Base-by-base conservation (phyloP, 2,329 filamentous ascomycete genomes). In the Botrytis byssoidea region DNA sequence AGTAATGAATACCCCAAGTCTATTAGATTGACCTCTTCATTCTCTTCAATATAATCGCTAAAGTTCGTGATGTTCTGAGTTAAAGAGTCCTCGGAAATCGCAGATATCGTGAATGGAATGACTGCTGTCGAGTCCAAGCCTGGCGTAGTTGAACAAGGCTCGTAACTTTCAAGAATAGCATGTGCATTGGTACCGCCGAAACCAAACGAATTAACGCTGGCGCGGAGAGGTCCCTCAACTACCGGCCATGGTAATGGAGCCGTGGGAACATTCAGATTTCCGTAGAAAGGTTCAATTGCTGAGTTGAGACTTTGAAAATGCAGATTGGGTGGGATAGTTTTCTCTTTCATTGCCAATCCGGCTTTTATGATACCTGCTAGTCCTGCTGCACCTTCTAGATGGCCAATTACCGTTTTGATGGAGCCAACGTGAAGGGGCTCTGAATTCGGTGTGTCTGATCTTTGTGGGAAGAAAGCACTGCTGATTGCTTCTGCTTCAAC, bases 141-240 rank as follows among this genome's bases (percentile, higher is more conserved):
- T 22, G 74, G 70, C 48, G 69, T 46, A n/a, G 71, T 37, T 22
- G 59, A 4, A 42, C 35, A 29, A 18, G n/a, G 9, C 20, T 73
- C 44, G 7, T 57, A 61, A 82, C 84, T 32, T 84, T 85, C 80
- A 51, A 80, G 78, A 12, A 86, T 82, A 2, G 81, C 81, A 75
- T 86, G 85, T 4, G 83, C 83, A 74, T 86, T 86, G 22, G 85
- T 83, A 20, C 85, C 85, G 18, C 85, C 85, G 57, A 84, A 86
- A 0, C 85, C 85, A 67, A 87, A 80, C n/a, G 73, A 75, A 65
- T 78, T 79, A 16, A 79, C 77, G 72, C 76, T 77, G 1, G 74
- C 78, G 18, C 78, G 57, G 7, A 74, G 72, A n/a, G 66, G 64
- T 8, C 55, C 32, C 3, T 74, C 74, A 32, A 77, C 35, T 8